Evolutionary conservation across 306 rosid species (phyloP), one percentile per base, ranked within the genome.

Genomic region (Gleditsia sinensis): DNA sequence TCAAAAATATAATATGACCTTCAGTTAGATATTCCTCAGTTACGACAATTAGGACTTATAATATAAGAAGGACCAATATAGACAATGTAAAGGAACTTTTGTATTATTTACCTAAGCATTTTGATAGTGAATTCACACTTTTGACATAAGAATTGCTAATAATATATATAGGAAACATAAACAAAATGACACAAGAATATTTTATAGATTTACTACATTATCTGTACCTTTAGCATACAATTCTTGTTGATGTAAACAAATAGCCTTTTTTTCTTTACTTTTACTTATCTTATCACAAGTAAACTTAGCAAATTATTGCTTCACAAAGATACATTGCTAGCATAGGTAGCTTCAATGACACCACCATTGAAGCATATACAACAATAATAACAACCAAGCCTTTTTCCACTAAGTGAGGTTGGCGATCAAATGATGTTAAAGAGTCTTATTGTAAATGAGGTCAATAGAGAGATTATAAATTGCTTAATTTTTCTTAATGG

Each of bases 251-350:
- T 61, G 64, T 55, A 75, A 53, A 37, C 60, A 78, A 56, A 51
- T 17, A 9, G 19, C 10, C 55, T 65, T 28, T 43, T 42, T 34
- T 65, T 64, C 62, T 78, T 10, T 62, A 62, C 55, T 56, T 82
- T 62, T 10, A 36, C 77, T 27, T 30, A 42, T 61, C 74, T 43
- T 56, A 74, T 34, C 75, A 11, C 7, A 78, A 66, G 27, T 64
- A 51, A 74, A 73, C 57, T 54, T 68, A 65, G 60, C 62, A 81
- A 75, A 54, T 46, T 69, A 2, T 55, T 17, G 68, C 81, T 65
- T 79, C 81, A 71, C 30, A 78, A 54, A 69, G 67, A 21, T 57
- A 43, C 71, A 61, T 12, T 33, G 40, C 56, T 51, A 43, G 39
- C 63, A 57, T 5, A 27, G 37, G 28, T 6, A 57, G 21, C 30